Conservation (phyloP, 768 basidiomycete genomes). For the Mrakia blollopis region DNA sequence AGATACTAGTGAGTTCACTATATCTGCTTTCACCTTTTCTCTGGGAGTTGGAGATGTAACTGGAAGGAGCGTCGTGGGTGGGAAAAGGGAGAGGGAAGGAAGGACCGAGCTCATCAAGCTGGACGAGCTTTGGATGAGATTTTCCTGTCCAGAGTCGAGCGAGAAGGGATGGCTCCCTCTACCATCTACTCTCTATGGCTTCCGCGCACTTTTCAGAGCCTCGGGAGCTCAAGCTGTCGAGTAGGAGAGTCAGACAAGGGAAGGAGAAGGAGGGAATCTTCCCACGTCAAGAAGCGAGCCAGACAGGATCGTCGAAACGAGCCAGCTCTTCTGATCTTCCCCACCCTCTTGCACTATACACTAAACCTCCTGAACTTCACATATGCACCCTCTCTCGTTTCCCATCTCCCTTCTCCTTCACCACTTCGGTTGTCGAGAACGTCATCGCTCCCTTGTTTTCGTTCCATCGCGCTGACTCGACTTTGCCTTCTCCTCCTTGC, state of each 20-base stretch:
- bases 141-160: neutral
- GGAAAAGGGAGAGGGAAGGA: neutral
- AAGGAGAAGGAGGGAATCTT: too few relatives aligned
- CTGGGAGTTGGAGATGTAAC: neutral
- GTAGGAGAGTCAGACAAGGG: too few relatives aligned
- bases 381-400: neutral
- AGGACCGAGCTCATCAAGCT: conserved; percentile 7
- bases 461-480: neutral
- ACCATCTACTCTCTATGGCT: neutral
- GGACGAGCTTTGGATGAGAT: neutral
- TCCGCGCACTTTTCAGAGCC: too few relatives aligned
- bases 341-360: too few relatives aligned
- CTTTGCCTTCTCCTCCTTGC: neutral
- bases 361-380: neutral
- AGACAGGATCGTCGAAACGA: neutral
- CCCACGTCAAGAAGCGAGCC: too few relatives aligned
- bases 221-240: too few relatives aligned
- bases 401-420: neutral
- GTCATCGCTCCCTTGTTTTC: neutral
- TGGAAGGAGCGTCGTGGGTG: neutral
- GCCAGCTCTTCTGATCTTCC: too few relatives aligned
- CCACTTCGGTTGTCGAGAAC: neutral
- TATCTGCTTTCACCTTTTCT: neutral
- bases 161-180: neutral
- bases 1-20: conserved; percentile 20